phyloP scores from a whole-genome alignment of 306 rosid genomes.

The Oxytropis ochrocephala region DNA sequence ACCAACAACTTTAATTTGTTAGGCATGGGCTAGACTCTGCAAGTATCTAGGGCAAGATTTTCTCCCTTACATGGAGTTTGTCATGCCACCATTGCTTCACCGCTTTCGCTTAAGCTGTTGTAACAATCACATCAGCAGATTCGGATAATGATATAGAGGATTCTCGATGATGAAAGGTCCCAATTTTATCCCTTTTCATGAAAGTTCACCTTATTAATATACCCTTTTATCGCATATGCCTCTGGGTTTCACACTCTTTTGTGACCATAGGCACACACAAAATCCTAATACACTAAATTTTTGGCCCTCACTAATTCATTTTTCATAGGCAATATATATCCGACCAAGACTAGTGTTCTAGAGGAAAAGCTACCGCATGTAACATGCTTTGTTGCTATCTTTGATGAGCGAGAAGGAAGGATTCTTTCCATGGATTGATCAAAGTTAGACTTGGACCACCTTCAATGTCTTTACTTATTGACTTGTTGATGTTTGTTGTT shows the following conservation, averaged over 20 bases:
- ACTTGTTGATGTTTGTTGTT: too few relatives aligned
- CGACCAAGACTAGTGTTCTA: constrained; percentile 71
- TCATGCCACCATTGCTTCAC: constrained; percentile 96
- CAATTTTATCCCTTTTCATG: constrained; percentile 4
- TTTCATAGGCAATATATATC: background rate
- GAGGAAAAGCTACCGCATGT: constrained; percentile 99
- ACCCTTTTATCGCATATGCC: background rate
- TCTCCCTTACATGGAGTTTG: constrained; percentile 95
- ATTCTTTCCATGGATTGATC: constrained; percentile 99
- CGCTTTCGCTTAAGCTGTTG: constrained; percentile 96
- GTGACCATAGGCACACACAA: background rate
- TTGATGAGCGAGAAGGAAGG: constrained; percentile 98
- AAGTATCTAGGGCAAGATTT: constrained; percentile 98
- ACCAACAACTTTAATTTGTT: constrained; percentile 1
- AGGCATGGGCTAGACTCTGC: constrained; percentile 99
- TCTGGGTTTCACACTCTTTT: background rate
- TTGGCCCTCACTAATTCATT: background rate
- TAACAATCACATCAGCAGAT: constrained; percentile 96
- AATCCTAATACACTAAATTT: background rate
- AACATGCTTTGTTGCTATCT: constrained; percentile 99
- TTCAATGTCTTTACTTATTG: background rate
- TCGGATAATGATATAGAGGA: constrained; percentile 81
- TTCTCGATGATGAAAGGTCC: constrained; percentile 94
- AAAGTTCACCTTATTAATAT: background rate
- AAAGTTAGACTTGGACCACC: constrained; percentile 41